Base-by-base conservation (phyloP, 106 monocot genomes). In the Dendrobium catenatum region DNA sequence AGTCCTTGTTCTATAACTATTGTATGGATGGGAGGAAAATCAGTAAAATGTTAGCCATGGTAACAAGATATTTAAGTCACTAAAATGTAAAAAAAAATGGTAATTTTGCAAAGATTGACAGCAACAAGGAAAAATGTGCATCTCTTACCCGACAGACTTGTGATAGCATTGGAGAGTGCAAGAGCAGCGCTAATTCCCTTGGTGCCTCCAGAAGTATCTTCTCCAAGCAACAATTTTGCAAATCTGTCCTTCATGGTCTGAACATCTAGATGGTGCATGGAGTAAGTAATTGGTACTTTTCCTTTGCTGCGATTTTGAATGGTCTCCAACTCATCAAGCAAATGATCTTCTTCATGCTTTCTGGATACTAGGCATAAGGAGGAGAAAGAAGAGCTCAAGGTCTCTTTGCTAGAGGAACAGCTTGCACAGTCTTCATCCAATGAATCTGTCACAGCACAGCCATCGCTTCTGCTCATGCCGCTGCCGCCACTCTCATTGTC, bases 221-320 rank as follows among this genome's bases (percentile, higher is more conserved):
- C 95, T 22, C 98, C 98, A 31, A 99, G 88, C 79, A 99, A 79
- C 73, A 99, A 75, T 79, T 82, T 93, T 20, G 93, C 89, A 82
- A 99, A 99, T 58, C 81, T 88, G 82, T 93, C 95, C 86, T 93
- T 99, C 98, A 99, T 95, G 18, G 70, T 56, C 51, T 95, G 93
- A 47, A 95, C 83, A 80, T 99, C 98, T n/a, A 87, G 79, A 41
- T 73, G 58, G 46, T 48, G 56, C 91, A 95, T 91, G 15, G 84
- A 84, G 81, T 87, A 93, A 55, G 77, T 49, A 43, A 85, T 70
- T 42, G 89, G 90, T 29, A 76, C 42, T 81, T 94, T 92, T 55
- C 86, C 92, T 84, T 92, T 90, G 70, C 42, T 17, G 46, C 76
- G 80, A 42, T 82, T 72, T 22, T 81, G 51, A 19, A 80, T 84